Base-by-base conservation (phyloP, 768 basidiomycete genomes). In the Leccinum pellstonianum region DNA sequence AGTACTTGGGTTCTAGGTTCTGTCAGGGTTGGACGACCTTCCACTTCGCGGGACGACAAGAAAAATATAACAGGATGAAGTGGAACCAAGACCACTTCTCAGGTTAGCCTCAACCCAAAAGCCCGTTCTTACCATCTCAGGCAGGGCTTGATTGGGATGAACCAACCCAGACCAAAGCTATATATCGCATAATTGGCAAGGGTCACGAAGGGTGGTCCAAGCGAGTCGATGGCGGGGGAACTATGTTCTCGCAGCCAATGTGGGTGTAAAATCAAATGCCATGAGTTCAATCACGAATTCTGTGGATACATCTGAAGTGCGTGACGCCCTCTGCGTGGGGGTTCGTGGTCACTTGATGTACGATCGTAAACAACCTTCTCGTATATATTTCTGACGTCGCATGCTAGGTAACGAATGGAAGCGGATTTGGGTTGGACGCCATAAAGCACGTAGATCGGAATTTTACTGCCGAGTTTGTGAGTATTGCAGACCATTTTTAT, bases 141-240 rank as follows among this genome's bases (percentile, higher is more conserved):
- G 33, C 65, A 86, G 94, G 94, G 15, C 76, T 95, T 12, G 95
- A 96, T 67, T 95, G 86, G 82, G 93, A 96, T 68, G 80, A 89
- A 4, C 79, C 80, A 52, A 83, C 87, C 17, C 80, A 75, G 58
- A 82, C 82, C 11, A 82, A 81, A 46, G 84, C 73, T 17, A 76
- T 97, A 31, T 96, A 82, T 75, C 84, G 88, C 56, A 87, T 96
- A 52, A 79, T 83, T 19, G 84, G 84, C 35, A 75, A 79, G 48
- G 82, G 80, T 5, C 85, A 86, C 63, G 85, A 87, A 74, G 86
- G 87, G 31, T 96, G 94, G 94, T 95, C 93, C 5, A 77, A 73
- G 11, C 78, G 81, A 62, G 95, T 96, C 8, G 91, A 93, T 70
- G 77, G 76, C 1, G 93, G n/a, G 93, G 91, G 62, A 93, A 94